Evolutionary conservation across 495 filamentous ascomycete species (phyloP).

Genomic region (Corynascus novoguineensis): DNA sequence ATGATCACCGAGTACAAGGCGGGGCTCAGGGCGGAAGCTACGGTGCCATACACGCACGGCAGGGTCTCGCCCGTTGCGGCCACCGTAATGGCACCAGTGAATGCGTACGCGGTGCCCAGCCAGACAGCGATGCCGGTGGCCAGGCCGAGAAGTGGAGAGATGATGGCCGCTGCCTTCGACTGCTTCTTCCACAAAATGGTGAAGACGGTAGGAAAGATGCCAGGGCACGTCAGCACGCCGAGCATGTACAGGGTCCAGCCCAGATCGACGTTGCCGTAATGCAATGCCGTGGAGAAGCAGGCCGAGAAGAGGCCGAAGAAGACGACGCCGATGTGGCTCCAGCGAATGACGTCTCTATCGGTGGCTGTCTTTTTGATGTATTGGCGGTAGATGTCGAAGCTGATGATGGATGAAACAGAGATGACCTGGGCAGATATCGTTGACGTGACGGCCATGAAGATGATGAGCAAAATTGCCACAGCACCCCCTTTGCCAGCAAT

Average conservation of each 20-base stretch:
- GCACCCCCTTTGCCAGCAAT: background rate
- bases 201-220: background rate
- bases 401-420: slow-evolving; percentile 1
- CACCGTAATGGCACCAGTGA: background rate
- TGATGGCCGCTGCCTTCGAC: background rate
- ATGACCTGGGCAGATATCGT: slow-evolving; percentile 1
- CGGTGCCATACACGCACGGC: background rate
- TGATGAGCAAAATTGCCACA: background rate
- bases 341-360: background rate
- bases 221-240: background rate
- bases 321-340: slow-evolving; percentile 2
- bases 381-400: slow-evolving; percentile 3
- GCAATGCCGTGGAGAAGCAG: slow-evolving; percentile 1
- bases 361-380: background rate
- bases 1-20: background rate
- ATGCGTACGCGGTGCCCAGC: background rate
- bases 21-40: background rate
- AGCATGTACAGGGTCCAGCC: slow-evolving; percentile 2
- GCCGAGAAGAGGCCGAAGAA: slow-evolving; percentile 1
- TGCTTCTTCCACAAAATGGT: background rate
- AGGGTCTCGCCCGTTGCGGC: background rate
- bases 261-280: background rate
- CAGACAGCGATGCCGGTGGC: background rate
- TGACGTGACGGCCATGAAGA: background rate
- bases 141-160: background rate